These are phyloP conservation scores for Niveomyces coronatus DNA, from an alignment of 2,329 filamentous ascomycete genomes.

Conservation along the genomic window DNA sequence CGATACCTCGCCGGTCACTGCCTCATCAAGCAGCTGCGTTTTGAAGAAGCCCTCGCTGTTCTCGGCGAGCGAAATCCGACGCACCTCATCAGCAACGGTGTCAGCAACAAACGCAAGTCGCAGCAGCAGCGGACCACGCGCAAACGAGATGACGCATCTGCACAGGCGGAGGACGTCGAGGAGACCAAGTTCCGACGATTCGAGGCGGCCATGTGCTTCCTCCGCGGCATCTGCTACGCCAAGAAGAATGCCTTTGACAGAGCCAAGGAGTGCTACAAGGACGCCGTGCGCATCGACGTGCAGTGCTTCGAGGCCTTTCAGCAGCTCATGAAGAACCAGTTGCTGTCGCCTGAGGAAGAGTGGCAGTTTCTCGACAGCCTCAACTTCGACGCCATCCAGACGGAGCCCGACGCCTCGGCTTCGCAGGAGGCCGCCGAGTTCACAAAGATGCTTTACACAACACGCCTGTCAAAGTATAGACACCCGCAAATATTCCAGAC, in stretches of 20 bases:
- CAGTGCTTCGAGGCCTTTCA: constrained; percentile 98
- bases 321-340: constrained; percentile 90
- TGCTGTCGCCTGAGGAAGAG: constrained; percentile 83
- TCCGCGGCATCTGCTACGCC: constrained; percentile 86
- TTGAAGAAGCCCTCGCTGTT: constrained; percentile 75
- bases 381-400: constrained; percentile 75
- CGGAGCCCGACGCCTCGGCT: constrained; percentile 51
- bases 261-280: constrained; percentile 97
- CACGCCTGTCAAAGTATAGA: constrained; percentile 87
- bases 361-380: constrained; percentile 81
- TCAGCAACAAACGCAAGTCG: constrained; percentile 28
- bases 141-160: constrained; percentile 22
- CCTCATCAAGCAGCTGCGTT: constrained; percentile 82
- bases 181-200: constrained; percentile 70
- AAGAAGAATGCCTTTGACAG: constrained; percentile 96
- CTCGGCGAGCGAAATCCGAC: constrained; percentile 92
- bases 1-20: constrained; percentile 91
- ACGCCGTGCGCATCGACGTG: constrained; percentile 91
- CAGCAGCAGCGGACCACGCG: constrained; percentile 23
- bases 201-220: constrained; percentile 94
- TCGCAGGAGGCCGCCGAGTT: constrained; percentile 88
- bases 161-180: constrained; percentile 40
- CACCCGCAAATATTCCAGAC: constrained; percentile 73
- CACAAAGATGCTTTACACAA: constrained; percentile 92
- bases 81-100: constrained; percentile 60